A percentile compares a stretch with the other conserved stretches of the same genome.
Conservation (phyloP, 2,329 filamentous ascomycete species). For the Colletotrichum destructivum region DNA sequence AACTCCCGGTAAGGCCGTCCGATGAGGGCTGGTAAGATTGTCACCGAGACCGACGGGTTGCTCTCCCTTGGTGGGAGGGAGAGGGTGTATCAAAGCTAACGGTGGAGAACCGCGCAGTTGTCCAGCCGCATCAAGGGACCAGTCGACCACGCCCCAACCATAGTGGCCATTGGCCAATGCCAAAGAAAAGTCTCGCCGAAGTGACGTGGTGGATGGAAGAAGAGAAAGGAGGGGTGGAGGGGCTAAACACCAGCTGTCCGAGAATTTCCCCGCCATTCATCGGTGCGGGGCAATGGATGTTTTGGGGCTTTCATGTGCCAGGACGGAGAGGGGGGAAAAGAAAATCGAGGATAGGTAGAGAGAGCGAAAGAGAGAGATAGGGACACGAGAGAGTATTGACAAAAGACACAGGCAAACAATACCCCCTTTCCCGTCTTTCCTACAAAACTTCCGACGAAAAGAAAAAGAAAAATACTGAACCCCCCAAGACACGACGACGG, state of each 20-base stretch:
- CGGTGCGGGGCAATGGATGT: slow-evolving; percentile 31
- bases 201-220: slow-evolving; percentile 28
- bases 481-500: neutral
- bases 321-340: neutral
- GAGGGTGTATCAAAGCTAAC: no score
- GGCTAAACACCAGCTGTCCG: slow-evolving; percentile 14
- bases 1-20: neutral
- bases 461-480: neutral
- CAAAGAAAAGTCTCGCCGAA: slow-evolving; percentile 1
- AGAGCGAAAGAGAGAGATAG: no score
- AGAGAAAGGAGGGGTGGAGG: slow-evolving; percentile 3
- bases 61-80: neutral
- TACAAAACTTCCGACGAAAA: neutral
- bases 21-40: neutral
- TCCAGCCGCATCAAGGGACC: slow-evolving; percentile 15
- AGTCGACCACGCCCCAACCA: neutral
- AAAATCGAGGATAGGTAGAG: neutral
- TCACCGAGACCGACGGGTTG: neutral
- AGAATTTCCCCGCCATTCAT: slow-evolving; percentile 29
- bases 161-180: slow-evolving; percentile 35
- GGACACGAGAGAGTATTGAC: neutral
- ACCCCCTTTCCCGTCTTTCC: neutral
- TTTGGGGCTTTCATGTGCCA: slow-evolving; percentile 21
- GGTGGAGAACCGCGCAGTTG: neutral
- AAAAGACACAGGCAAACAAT: slow-evolving; percentile 3